Percentiles rank a stretch among this genome's conserved stretches.
Evolutionary conservation across 192 early-diverging fungal species (phyloP).

Genomic region (Backusella westeae): DNA sequence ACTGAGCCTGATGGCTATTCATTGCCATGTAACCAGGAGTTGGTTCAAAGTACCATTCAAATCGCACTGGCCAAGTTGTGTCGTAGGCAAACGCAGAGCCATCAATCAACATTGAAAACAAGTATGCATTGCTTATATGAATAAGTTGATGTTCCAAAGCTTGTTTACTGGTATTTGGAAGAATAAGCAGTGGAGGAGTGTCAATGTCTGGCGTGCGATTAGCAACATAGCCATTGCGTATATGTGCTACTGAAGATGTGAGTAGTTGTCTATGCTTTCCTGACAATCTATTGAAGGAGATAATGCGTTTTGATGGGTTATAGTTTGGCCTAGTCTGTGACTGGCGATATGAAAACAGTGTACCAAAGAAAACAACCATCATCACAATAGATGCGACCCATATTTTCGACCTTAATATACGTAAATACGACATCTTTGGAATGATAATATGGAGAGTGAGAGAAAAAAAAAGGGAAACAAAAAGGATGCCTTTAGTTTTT

Average conservation of each 20-base stretch:
- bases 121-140: slow-evolving; percentile 20
- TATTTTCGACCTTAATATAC: not conserved
- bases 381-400: not conserved
- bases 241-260: slow-evolving; percentile 21
- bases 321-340: not conserved
- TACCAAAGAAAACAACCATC: not conserved
- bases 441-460: not conserved
- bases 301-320: not conserved
- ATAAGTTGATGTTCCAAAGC: slow-evolving; percentile 17
- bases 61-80: slow-evolving; percentile 12
- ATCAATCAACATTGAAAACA: slow-evolving; percentile 23
- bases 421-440: not conserved
- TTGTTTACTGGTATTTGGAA: slow-evolving; percentile 7
- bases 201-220: slow-evolving; percentile 30
- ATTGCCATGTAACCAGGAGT: slow-evolving; percentile 22
- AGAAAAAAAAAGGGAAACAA: not conserved
- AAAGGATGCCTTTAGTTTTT: not conserved
- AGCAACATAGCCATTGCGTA: slow-evolving; percentile 25
- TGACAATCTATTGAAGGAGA: not conserved
- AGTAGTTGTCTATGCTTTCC: not conserved
- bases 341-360: not conserved
- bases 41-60: slow-evolving; percentile 31
- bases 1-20: slow-evolving; percentile 18
- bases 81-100: slow-evolving; percentile 25
- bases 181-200: slow-evolving; percentile 26